phyloP scores from a whole-genome alignment of 163 green algal genomes.

The Chlamydomonas reinhardtii region DNA sequence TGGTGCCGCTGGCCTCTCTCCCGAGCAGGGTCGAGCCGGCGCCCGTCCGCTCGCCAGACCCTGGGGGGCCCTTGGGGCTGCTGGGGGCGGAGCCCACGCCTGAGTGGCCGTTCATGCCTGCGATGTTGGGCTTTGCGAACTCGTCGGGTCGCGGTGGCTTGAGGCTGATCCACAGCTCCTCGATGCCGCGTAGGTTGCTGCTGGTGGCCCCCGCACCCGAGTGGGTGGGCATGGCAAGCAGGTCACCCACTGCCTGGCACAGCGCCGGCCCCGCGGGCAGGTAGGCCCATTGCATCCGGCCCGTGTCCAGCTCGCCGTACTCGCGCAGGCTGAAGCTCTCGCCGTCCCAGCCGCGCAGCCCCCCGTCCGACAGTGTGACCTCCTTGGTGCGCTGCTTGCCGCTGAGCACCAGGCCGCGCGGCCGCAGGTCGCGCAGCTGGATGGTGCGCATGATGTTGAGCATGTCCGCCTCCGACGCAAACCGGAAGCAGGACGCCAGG shows the following conservation, averaged over 20 bases:
- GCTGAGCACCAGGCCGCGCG: slow-evolving; percentile 23
- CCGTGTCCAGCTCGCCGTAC: slow-evolving; percentile 32
- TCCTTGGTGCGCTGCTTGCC: slow-evolving; percentile 21
- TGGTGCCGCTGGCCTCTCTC: no score
- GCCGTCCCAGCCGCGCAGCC: slow-evolving; percentile 43
- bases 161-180: slow-evolving; percentile 38
- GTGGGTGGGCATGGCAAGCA: slow-evolving; percentile 25
- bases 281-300: slow-evolving; percentile 7
- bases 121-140: neutral
- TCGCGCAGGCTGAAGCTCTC: slow-evolving; percentile 18
- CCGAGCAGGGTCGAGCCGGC: no score
- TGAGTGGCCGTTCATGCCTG: no score
- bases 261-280: slow-evolving; percentile 13
- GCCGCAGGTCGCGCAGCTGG: slow-evolving; percentile 27
- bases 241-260: slow-evolving; percentile 25
- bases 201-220: neutral
- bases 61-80: no score
- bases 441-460: slow-evolving; percentile 14
- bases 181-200: neutral
- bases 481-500: slow-evolving; percentile 15
- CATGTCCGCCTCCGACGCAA: slow-evolving; percentile 24
- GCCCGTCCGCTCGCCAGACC: no score
- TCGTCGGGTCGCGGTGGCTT: neutral
- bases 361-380: slow-evolving; percentile 20
- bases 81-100: no score